Evolutionary conservation across 2,329 filamentous ascomycete genomes (phyloP).

Genomic region (Dendrostoma leiphaemia): DNA sequence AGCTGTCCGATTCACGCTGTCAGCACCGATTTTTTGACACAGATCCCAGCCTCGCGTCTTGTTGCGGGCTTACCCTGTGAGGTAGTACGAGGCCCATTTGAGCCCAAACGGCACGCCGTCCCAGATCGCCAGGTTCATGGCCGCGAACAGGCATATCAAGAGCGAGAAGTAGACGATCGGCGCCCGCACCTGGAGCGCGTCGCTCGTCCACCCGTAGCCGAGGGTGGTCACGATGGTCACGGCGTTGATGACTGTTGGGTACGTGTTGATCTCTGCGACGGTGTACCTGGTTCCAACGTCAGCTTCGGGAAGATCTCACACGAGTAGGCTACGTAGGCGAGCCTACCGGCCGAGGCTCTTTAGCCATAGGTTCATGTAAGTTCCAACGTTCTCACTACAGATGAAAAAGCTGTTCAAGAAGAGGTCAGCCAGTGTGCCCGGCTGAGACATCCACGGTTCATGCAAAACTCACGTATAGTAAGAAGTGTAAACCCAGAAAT

Average conservation of each 20-base stretch:
- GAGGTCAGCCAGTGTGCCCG: not conserved
- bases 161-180: constrained; percentile 27
- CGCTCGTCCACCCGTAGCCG: constrained; percentile 27
- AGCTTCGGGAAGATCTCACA: too few relatives aligned
- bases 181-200: constrained; percentile 24
- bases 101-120: constrained; percentile 25
- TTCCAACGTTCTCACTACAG: constrained; percentile 25
- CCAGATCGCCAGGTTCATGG: constrained; percentile 26
- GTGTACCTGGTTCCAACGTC: constrained; percentile 21
- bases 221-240: constrained; percentile 26
- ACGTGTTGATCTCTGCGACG: constrained; percentile 30
- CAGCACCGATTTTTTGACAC: not conserved
- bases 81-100: constrained; percentile 26
- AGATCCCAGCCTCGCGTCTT: not conserved
- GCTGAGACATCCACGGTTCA: not conserved
- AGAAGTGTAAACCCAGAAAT: constrained; percentile 30
- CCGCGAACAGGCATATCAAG: constrained; percentile 24
- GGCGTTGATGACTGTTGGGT: constrained; percentile 27
- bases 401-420: constrained; percentile 26
- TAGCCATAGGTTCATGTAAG: constrained; percentile 27
- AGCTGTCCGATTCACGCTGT: constrained; percentile 8
- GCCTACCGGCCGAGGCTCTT: constrained; percentile 20
- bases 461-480: constrained; percentile 24
- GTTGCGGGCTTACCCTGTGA: constrained; percentile 23
- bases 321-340: too few relatives aligned